A percentile compares a stretch with the other conserved stretches of the same genome.
Evolutionary conservation across 2,329 filamentous ascomycete species (phyloP).

Genomic region (Ceratocystiopsis minuta): DNA sequence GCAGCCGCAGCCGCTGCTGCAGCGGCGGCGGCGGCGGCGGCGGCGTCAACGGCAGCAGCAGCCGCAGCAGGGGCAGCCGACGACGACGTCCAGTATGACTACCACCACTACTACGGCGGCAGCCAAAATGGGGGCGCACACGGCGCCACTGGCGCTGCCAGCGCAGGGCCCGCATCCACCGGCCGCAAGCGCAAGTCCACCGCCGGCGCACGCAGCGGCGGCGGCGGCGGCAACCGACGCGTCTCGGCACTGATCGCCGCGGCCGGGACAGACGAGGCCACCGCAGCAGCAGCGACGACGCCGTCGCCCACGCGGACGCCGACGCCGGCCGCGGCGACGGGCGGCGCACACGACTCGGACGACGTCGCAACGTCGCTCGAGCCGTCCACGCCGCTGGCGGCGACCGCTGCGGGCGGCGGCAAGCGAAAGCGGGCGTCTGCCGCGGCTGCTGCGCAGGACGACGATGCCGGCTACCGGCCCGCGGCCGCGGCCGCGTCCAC

Average conservation of each 20-base stretch:
- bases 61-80: slow-evolving; percentile 16
- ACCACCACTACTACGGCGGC: slow-evolving; percentile 10
- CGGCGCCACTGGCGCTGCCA: not conserved
- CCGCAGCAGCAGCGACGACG: too few relatives aligned
- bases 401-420: slow-evolving; percentile 17
- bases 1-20: slow-evolving; percentile 7
- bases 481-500: slow-evolving; percentile 14
- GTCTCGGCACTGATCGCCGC: slow-evolving; percentile 9
- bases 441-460: slow-evolving; percentile 41
- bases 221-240: not conserved
- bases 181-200: slow-evolving; percentile 3
- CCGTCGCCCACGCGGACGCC: too few relatives aligned
- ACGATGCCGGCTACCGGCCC: slow-evolving; percentile 28
- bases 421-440: slow-evolving; percentile 34
- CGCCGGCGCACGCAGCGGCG: not conserved
- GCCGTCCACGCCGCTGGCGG: slow-evolving; percentile 2
- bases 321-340: too few relatives aligned
- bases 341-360: slow-evolving; percentile 4
- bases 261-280: not conserved
- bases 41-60: slow-evolving; percentile 3
- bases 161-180: not conserved
- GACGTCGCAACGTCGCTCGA: slow-evolving; percentile 8
- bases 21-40: slow-evolving; percentile 15
- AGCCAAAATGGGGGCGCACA: slow-evolving; percentile 4
- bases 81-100: slow-evolving; percentile 21